phyloP scores from a whole-genome alignment of 176 grass and related monocot species.

The Aegilops longissima region DNA sequence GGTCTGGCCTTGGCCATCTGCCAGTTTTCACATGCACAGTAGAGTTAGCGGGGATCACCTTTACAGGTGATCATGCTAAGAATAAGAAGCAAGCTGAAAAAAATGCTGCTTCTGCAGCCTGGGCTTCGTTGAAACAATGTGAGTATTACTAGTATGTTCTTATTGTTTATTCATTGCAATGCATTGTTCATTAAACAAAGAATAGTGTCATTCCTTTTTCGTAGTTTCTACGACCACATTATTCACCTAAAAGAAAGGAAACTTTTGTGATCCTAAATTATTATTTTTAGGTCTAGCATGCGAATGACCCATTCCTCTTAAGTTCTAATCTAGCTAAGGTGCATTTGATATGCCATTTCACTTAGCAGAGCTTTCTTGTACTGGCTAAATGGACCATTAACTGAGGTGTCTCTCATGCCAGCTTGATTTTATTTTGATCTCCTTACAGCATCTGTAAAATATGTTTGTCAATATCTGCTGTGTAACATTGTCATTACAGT shows the following conservation, averaged over 20 bases:
- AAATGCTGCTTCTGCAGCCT: constrained; percentile 87
- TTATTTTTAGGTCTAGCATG: neutral
- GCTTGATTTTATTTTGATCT: constrained; percentile 10
- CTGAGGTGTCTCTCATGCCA: neutral
- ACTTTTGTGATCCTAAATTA: neutral
- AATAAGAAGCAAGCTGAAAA: constrained; percentile 99
- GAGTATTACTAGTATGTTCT: constrained; percentile 12
- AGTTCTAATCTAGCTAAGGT: constrained; percentile 8
- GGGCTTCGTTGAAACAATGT: constrained; percentile 94
- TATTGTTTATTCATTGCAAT: neutral
- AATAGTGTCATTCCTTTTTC: neutral
- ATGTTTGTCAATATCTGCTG: neutral
- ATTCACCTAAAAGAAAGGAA: neutral
- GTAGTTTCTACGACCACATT: neutral
- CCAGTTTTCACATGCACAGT: constrained; percentile 97
- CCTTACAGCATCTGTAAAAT: neutral
- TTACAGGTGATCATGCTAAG: constrained; percentile 83
- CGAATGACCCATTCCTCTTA: neutral
- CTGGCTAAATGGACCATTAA: neutral
- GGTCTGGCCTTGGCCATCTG: constrained; percentile 84
- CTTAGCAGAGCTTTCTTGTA: neutral
- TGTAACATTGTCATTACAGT: constrained; percentile 7
- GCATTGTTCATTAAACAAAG: neutral
- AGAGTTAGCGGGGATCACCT: constrained; percentile 85
- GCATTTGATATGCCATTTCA: neutral